Evolutionary conservation across 164 flowering plant genomes (phyloP), one percentile per base, ranked within the genome.

Genomic region (Malania oleifera): DNA sequence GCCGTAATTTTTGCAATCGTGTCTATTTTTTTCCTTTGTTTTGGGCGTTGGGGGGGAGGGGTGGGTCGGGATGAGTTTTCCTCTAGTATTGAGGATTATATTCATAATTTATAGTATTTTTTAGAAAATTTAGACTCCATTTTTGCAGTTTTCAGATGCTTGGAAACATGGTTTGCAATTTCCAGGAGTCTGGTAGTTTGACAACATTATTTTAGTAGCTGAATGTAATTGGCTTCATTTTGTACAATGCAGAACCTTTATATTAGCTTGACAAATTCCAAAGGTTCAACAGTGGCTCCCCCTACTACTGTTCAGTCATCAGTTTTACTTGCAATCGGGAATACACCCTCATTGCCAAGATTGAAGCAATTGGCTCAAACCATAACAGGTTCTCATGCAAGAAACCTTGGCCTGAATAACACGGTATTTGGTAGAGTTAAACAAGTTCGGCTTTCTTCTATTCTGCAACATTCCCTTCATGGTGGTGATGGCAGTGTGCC

Each of bases 351-450:
- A 18, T 39, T 59, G 12, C 51, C 64, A 63, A 84, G 98, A 75
- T 57, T 80, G 54, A 91, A 86, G 75, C 92, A 91, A 69, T 70
- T 91, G 67, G 96, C 95, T 64, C 85, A 83, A 65, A 80, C 89
- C 25, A 86, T 91, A 57, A 75, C 72, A 1, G 81, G 78, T 54
- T 80, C 96, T 46, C 82, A 76, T 63, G 68, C 85, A 27, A 74
- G 59, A 71, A 90, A 90, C 65, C 97, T 90, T 39, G 97, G 97
- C 53, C 85, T 90, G 44, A 82, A 84, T 64, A 72, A 87, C 56
- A 78, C 86, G 17, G 86, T 75, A 7, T 90, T 90, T 72, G 97
- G 97, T 40, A 81, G 61, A 70, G 97, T 90, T 28, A 90, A 87
- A 68, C 84, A 84, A 74, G 86, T 90, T 43, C 77, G 74, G 39